Evolutionary conservation across 2,329 filamentous ascomycete species (phyloP), one percentile per base, ranked within the genome.

Genomic region (Ophiostoma tasmaniense): DNA sequence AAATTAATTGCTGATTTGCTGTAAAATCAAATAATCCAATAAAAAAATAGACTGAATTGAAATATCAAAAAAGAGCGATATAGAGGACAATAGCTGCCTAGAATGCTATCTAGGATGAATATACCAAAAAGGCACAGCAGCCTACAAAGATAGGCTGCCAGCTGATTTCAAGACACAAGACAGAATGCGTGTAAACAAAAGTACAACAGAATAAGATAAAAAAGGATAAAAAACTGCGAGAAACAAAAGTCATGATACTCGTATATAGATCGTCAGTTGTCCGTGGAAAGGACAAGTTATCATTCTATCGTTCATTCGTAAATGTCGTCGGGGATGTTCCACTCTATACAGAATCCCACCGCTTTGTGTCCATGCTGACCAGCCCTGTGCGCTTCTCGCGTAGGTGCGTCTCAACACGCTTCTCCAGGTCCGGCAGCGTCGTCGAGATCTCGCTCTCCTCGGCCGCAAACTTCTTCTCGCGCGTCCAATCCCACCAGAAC

Each of bases 381-480:
- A 73, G 37, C 81, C 83, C 87, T 8, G 84, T 87, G 67, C 81
- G 79, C 30, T 81, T 86, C 77, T 84, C 82, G 30, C 85, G 79
- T 78, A 87, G 80, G 67, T 82, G 79, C 67, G 80, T 80, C 79
- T 87, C 83, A 72, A 87, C 86, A 64, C 85, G 81, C 71, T 77
- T 80, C 76, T 87, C 85, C 82, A 87, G 84, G 71, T 79, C 77
- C 52, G 83, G 81, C 72, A 87, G 86, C 65, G 84, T 82, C 72
- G 79, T 78, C 76, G 86, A 83, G 65, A 87, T 79, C 67, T 84
- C 81, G 33, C 74, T 72, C 71, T 87, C 84, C 73, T 87, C 84
- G 66, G 73, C 72, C 14, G 76, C 78, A 73, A 84, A 84, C 72
- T 78, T 76, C 68, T 75, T 77, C 76, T 86, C 82, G 66, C 84